Evolutionary conservation across 352 stramenopile genomes (phyloP), one percentile per base, ranked within the genome.

Genomic region (Globisporangium paddicum): DNA sequence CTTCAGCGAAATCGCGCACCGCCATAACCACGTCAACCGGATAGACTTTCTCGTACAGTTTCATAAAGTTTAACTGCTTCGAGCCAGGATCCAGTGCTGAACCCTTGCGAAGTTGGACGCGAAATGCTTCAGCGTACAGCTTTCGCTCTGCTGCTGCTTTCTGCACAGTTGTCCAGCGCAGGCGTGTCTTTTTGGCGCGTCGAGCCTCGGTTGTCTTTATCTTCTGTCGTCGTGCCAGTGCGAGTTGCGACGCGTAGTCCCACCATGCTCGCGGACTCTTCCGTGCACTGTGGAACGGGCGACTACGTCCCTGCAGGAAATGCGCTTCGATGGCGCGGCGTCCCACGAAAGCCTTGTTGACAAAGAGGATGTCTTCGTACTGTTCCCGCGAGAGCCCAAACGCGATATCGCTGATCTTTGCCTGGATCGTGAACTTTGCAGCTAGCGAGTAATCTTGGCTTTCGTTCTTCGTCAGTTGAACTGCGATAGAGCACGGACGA

Each of bases 381-480:
- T 94, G 84, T 56, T 90, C 78, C 1, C 82, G 70, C 13, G 82
- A 87, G 28, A 94, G 64, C 2, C 62, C 69, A 55, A 79, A 77
- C 34, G 71, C 64, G 16, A 94, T 38, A 13, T 66, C 66, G 8
- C 70, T 67, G 10, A 90, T 42, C 53, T 79, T 72, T 4, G 81
- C 72, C 32, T 83, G 71, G 13, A 91, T 63, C 3, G 76, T 79
- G 58, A 82, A 89, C 64, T 91, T 93, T 38, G 83, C 78, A 5
- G 71, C 77, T 8, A 68, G 60, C 21, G 74, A 76, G 56, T 88
- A 93, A 47, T 90, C 72, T 5, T 70, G 57, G 34, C 75, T 90
- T 59, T 94, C 84, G 55, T 92, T 94, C 68, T 92, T 91, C 28
- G 81, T 91, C 18, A 92, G 51, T 11, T 86, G 79, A 28, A 89